Percentiles rank a stretch among this genome's conserved stretches.
phyloP scores from a whole-genome alignment of 176 grass and related monocot species.

The Alopecurus myosuroides region DNA sequence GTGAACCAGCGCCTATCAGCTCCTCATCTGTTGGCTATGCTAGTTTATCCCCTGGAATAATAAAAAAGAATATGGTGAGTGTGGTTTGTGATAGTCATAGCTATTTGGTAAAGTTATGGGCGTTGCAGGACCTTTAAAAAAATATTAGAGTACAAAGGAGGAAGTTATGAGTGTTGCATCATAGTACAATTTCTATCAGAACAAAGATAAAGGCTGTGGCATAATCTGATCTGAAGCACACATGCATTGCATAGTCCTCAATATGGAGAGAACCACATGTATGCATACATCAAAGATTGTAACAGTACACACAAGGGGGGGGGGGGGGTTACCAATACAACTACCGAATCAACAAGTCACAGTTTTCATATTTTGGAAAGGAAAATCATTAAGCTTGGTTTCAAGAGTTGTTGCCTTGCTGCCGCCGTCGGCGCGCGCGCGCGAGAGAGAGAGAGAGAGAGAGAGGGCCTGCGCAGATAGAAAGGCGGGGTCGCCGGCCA shows the following conservation, averaged over 20 bases:
- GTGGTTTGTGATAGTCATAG: not conserved
- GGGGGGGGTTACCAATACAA: not conserved
- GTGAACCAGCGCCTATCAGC: slow-evolving; percentile 1
- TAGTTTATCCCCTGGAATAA: slow-evolving; percentile 16
- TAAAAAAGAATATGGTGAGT: not conserved
- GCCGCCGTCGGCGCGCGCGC: too few species aligned
- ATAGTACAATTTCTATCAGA: not conserved
- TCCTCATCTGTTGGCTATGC: slow-evolving; percentile 3
- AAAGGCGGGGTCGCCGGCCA: not conserved
- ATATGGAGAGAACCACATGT: not conserved
- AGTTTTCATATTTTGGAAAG: not conserved
- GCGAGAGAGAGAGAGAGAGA: not conserved
- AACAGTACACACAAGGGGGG: not conserved
- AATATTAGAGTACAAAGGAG: too few species aligned
- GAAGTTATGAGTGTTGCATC: not conserved
- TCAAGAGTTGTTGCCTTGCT: not conserved
- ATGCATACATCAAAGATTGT: not conserved
- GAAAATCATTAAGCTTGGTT: not conserved
- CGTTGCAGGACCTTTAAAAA: not conserved
- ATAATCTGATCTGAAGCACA: not conserved
- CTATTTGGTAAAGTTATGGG: not conserved
- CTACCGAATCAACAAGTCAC: not conserved
- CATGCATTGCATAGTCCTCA: not conserved
- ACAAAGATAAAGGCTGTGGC: not conserved
- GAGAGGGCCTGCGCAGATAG: not conserved